phyloP scores from a whole-genome alignment of 805 yeast species.

The Ogataea pignaliae region DNA sequence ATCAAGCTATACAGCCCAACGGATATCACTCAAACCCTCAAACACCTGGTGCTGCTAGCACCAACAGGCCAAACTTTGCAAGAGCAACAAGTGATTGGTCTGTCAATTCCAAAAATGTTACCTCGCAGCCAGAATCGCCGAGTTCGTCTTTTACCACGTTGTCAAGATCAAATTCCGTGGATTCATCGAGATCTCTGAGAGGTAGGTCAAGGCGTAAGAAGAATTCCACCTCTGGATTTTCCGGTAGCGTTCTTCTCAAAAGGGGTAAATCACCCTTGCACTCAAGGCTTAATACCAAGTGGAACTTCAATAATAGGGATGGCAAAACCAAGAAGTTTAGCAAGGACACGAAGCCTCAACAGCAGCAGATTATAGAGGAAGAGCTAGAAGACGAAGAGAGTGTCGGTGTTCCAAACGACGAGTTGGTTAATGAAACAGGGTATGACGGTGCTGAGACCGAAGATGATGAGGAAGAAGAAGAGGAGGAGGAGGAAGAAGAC shows the following conservation, averaged over 20 bases:
- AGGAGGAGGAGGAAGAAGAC: slow-evolving; percentile 10
- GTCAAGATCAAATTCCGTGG: slow-evolving; percentile 33
- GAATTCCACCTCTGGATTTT: slow-evolving; percentile 1
- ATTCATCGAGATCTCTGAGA: slow-evolving; percentile 27
- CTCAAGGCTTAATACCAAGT: slow-evolving; percentile 25
- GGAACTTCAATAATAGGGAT: slow-evolving; percentile 19
- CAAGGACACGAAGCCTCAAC: slow-evolving; percentile 10
- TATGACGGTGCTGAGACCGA: slow-evolving; percentile 11
- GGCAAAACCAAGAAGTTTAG: slow-evolving; percentile 7
- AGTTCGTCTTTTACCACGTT: slow-evolving; percentile 29
- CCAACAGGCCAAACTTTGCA: slow-evolving; percentile 20
- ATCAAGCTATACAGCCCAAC: slow-evolving; percentile 3
- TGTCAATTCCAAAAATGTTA: slow-evolving; percentile 15
- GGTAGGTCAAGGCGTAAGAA: slow-evolving; percentile 23
- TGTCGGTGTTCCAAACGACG: slow-evolving; percentile 5
- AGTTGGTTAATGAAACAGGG: slow-evolving; percentile 8
- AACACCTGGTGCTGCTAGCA: slow-evolving; percentile 3
- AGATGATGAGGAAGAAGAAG: slow-evolving; percentile 9
- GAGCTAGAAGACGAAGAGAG: slow-evolving; percentile 16
- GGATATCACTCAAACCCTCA: background rate
- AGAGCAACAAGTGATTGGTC: slow-evolving; percentile 34
- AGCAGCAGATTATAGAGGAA: slow-evolving; percentile 23
- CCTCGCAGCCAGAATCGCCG: slow-evolving; percentile 30
- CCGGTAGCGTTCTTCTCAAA: slow-evolving; percentile 13
- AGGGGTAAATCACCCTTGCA: slow-evolving; percentile 32